Evolutionary conservation across 495 filamentous ascomycete genomes (phyloP).

Genomic region (Halenospora varia): DNA sequence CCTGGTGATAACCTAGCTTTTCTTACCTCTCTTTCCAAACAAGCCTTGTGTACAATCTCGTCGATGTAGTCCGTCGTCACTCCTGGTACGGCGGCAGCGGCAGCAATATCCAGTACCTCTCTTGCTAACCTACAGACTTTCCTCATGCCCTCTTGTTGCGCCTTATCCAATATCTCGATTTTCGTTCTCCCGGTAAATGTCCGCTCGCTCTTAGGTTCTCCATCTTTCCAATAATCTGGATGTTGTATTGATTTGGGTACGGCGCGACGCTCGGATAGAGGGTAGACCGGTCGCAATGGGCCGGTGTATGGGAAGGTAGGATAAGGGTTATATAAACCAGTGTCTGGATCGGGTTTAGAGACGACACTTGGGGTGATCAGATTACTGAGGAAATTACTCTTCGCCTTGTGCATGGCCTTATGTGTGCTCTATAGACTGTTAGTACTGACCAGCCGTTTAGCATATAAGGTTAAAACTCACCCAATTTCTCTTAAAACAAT

Average conservation of each 20-base stretch:
- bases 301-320: slow-evolving; percentile 82
- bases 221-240: slow-evolving; percentile 81
- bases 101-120: slow-evolving; percentile 92
- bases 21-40: slow-evolving; percentile 83
- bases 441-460: slow-evolving; percentile 14
- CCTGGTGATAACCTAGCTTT: neutral
- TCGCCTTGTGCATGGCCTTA: slow-evolving; percentile 79
- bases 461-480: slow-evolving; percentile 47
- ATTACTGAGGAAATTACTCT: slow-evolving; percentile 70
- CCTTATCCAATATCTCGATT: slow-evolving; percentile 75
- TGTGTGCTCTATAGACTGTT: slow-evolving; percentile 60
- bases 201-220: slow-evolving; percentile 76
- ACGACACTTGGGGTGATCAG: slow-evolving; percentile 68
- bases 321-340: slow-evolving; percentile 85
- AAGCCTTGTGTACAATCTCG: slow-evolving; percentile 93
- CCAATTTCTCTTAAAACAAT: slow-evolving; percentile 99
- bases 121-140: slow-evolving; percentile 85
- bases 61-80: slow-evolving; percentile 97
- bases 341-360: slow-evolving; percentile 87
- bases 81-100: slow-evolving; percentile 73
- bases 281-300: slow-evolving; percentile 80
- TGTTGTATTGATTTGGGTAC: slow-evolving; percentile 77
- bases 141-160: slow-evolving; percentile 75
- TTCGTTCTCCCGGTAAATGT: slow-evolving; percentile 63
- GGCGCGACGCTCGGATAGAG: slow-evolving; percentile 67